Base-by-base conservation (phyloP, 2,329 filamentous ascomycete genomes). In the Fusarium sp. region DNA sequence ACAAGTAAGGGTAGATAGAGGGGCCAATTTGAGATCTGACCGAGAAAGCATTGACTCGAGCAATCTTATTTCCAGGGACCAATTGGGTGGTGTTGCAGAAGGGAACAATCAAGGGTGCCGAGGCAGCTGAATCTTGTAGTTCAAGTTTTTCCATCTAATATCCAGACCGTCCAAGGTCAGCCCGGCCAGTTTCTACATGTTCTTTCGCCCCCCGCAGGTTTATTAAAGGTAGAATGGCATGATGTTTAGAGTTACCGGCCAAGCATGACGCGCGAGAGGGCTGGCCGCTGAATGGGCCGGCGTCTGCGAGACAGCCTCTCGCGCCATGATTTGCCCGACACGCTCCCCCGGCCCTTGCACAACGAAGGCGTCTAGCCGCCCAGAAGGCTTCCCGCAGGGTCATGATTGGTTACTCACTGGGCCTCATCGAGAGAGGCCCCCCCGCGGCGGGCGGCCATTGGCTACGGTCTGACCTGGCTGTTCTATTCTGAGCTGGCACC, bases 211-310 rank as follows among this genome's bases (percentile, higher is more conserved):
- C 46, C 36, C 49, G 24, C 49, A 46, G n/a, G 40, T 51, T 42
- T 31, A 14, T 14, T n/a, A 46, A 44, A 49, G 27, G 40, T 5
- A 38, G 36, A 64, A 33, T 35, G 33, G 55, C 33, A 58, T 58
- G 22, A 49, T 27, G 17, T 27, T 42, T 42, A 42, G 8, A 38
- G 36, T 42, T 42, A 17, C 17, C 36, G 36, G 17, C 36, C 36
- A 38, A 42, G 40, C 55, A 66, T 27, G 40, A 46, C 12, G 20
- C n/a, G 51, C 40, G n/a, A 56, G 20, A 44, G 42, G 40, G 33
- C 35, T 57, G 72, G 72, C 64, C 72, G 62, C 72, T 46, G 53
- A 62, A 62, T 22, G 24, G 72, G 72, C 72, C 72, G 70, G 72
- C 72, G 72, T 65, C 36, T 73, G 68, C 36, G 61, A 44, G n/a